Conservation (phyloP, 495 filamentous ascomycete genomes). For the Astrothelium subdiscretum region DNA sequence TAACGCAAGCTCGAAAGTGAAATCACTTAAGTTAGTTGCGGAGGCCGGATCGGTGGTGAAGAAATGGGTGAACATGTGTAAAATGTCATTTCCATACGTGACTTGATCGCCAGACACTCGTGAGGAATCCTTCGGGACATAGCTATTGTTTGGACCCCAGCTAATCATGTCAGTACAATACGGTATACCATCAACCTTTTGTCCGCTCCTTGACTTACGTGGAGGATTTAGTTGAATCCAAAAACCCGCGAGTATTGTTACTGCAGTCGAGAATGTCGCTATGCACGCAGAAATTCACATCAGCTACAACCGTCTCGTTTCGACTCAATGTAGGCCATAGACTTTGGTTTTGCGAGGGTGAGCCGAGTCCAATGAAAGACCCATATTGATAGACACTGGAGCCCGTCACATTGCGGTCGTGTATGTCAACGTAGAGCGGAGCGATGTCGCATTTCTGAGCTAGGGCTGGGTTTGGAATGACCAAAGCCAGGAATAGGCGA, state of each 20-base stretch:
- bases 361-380: slow-evolving; percentile 24
- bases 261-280: slow-evolving; percentile 18
- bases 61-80: slow-evolving; percentile 26
- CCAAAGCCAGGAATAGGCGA: neutral
- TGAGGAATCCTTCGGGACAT: slow-evolving; percentile 12
- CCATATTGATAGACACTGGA: slow-evolving; percentile 22
- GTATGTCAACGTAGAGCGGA: slow-evolving; percentile 29
- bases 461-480: slow-evolving; percentile 15
- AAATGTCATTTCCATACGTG: slow-evolving; percentile 14
- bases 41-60: slow-evolving; percentile 23
- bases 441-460: slow-evolving; percentile 25
- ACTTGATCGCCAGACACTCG: neutral
- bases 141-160: slow-evolving; percentile 8
- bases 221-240: slow-evolving; percentile 10
- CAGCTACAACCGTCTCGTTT: slow-evolving; percentile 22
- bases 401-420: slow-evolving; percentile 20
- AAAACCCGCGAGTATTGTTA: slow-evolving; percentile 17
- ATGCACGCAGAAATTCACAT: slow-evolving; percentile 17
- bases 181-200: neutral
- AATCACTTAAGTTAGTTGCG: slow-evolving; percentile 15
- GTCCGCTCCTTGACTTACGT: slow-evolving; percentile 19
- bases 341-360: slow-evolving; percentile 26
- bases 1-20: slow-evolving; percentile 17
- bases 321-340: slow-evolving; percentile 23
- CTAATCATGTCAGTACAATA: slow-evolving; percentile 7